Base-by-base conservation (phyloP, 129 eudicot species). In the Rutidosis leptorrhynchoides region DNA sequence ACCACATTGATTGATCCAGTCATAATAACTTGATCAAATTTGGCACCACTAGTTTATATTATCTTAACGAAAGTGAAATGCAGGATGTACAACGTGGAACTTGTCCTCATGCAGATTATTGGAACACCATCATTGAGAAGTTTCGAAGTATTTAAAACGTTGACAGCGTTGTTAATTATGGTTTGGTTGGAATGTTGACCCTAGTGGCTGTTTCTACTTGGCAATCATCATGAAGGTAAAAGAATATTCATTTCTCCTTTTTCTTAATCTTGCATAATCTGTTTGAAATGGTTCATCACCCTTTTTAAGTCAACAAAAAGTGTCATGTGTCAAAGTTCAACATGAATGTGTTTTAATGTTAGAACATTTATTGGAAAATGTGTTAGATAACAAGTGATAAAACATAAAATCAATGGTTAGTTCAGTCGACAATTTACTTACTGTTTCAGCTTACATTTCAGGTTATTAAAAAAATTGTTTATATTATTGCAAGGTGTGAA, bases 141-240 rank as follows among this genome's bases (percentile, higher is more conserved):
- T 15, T 89, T 75, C 88, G 77, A 21, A 71, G 77, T 46, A 62
- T 83, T 25, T 68, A 79, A 72, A 78, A 82, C 49, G 76, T 78
- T 30, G 98, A 94, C 74, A 64, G 27, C 46, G 25, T 79, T 48
- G 90, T 89, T 65, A 89, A 81, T 78, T 85, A 79, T 40, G 97
- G 96, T 72, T 81, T 94, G 75, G 65, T 79, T 56, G 55, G 82
- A 62, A 71, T 89, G 93, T 73, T 86, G 56, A 70, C 76, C n/a
- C 40, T 86, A 62, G 79, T 81, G 37, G 89, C 81, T 5, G 60
- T 89, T 54, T 83, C 84, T 33, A 82, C 90, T 29, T 84, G 84
- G 90, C 78, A 82, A 40, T 88, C 96, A 56, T 45, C 69, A 42
- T 87, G 65, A 85, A 78, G 92, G 87, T 87, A 30, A 88, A 65